Evolutionary conservation across 140 eudicot genomes (phyloP), one percentile per base, ranked within the genome.

Genomic region (Flaveria floridana): DNA sequence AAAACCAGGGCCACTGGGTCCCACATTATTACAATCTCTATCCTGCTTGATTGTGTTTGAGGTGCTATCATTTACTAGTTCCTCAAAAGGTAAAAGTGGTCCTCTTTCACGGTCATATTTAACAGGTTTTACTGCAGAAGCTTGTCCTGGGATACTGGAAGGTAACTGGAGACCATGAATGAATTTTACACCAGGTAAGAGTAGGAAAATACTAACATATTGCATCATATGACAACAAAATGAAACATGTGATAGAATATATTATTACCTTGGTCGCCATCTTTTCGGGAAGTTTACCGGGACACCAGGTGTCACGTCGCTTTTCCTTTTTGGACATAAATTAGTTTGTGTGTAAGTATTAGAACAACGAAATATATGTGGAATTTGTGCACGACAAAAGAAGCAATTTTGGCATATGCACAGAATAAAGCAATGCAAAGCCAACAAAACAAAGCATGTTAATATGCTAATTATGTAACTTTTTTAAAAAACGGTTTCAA

Each of bases 291-390:
- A 89, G 88, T 37, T 91, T 91, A 12, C 97, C 95, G 21, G 97
- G 95, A 84, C 99, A 95, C 97, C 99, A 95, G 65, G 99, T 95
- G 58, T 89, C 97, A 70, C 99, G 97, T 77, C 99, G 79, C 82
- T 95, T 95, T 58, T 84, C 92, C 97, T 95, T 70, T 39, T 25
- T 10, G 34, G 72, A 20, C 37, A 80, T 21, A 74, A 75, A 42
- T 51, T 37, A 75, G 44, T 63, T 62, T 28, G 12, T 16, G 65
- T 75, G 65, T n/a, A 75, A 50, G 64, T 62, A 46, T 12, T 14
- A 71, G 44, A 19, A 59, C 37, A 11, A 42, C 59, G 19, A 9
- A 61, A 74, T 18, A 53, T 30, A 46, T 66, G 23, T 75, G 57
- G 47, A 47, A 20, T 46, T 51, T 30, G 53, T 57, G 55, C 56